Base-by-base conservation (phyloP, 331 rosid genomes). In the Rosa hybrid region DNA sequence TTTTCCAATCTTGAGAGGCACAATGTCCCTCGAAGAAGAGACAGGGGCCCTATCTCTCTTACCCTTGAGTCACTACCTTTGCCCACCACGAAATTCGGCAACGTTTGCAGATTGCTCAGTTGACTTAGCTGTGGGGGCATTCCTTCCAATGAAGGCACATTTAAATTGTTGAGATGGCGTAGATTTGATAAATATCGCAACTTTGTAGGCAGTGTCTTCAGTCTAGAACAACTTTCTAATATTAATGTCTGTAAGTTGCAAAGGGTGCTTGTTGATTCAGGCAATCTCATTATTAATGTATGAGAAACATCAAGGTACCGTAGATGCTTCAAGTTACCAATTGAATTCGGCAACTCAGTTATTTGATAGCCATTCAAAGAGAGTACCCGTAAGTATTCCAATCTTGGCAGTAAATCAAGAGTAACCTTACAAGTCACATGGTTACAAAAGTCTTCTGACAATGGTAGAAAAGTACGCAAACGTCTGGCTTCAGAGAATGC, bases 1-100 rank as follows among this genome's bases (percentile, higher is more conserved):
- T 76, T n/a, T 64, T 83, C 80, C 21, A 83, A 68, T 21, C 57
- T 16, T 42, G 81, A 69, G 9, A 83, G 30, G 18, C 23, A 42
- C 17, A 84, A 78, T 6, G 13, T 51, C 11, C 81, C 65, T 11
- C 12, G 78, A 69, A 81, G 82, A 49, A 42, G 46, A 42, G 27
- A 44, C 4, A 53, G 59, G 8, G 59, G 21, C 1, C 59, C 21
- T 53, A 53, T 53, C 59, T 53, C 59, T 17, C n/a, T 53, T 5
- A 53, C 21, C 8, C 59, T 16, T 17, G 59, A 53, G 21, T 53
- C n/a, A 16, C 59, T 53, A 53, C 9, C 59, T 53, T 53, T 17
- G 0, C 59, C 59, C 34, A 53, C 59, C n/a, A 53, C 59, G 1
- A 53, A 53, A 17, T 16, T 16, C 2, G 59, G n/a, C n/a, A 53